Percentiles rank a stretch among this genome's conserved stretches.
Conservation (phyloP, 2,329 filamentous ascomycete genomes). For the Colletotrichum lupini region DNA sequence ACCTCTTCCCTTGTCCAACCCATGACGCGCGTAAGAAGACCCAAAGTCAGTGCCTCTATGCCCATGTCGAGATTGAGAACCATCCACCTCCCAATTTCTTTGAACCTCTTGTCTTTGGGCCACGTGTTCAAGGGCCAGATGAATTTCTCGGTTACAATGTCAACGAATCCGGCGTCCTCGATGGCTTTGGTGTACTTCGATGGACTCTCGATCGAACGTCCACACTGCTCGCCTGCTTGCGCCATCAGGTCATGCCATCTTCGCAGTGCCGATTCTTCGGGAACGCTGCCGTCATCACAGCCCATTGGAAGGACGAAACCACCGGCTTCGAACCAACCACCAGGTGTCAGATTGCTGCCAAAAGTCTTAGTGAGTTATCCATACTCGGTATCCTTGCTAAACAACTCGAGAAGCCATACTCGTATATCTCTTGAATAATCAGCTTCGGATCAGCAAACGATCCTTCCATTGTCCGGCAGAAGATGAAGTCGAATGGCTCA, state of each 20-base stretch:
- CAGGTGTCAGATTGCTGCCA: conserved; percentile 42
- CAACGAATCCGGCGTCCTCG: conserved; percentile 39
- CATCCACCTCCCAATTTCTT: conserved; percentile 32
- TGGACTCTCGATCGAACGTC: conserved; percentile 33
- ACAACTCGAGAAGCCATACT: neutral
- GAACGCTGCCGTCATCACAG: conserved; percentile 41
- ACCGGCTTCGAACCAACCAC: conserved; percentile 47
- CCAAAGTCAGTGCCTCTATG: conserved; percentile 43
- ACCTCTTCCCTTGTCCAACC: conserved; percentile 41
- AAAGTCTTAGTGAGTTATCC: too few relatives aligned
- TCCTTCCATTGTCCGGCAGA: conserved; percentile 44
- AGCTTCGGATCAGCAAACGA: conserved; percentile 40
- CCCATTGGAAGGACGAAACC: conserved; percentile 41
- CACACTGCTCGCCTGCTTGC: conserved; percentile 39
- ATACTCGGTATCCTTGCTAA: too few relatives aligned
- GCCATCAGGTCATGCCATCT: conserved; percentile 40
- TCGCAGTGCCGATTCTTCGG: conserved; percentile 40
- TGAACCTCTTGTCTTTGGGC: conserved; percentile 25
- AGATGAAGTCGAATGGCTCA: conserved; percentile 47
- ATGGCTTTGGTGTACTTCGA: conserved; percentile 36
- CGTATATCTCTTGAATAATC: conserved; percentile 39
- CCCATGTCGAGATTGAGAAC: conserved; percentile 37
- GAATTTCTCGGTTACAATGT: conserved; percentile 32
- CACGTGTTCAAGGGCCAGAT: conserved; percentile 30
- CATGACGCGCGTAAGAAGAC: conserved; percentile 41